phyloP scores from a whole-genome alignment of 2,329 filamentous ascomycete genomes.

The Ascochyta rabiei region DNA sequence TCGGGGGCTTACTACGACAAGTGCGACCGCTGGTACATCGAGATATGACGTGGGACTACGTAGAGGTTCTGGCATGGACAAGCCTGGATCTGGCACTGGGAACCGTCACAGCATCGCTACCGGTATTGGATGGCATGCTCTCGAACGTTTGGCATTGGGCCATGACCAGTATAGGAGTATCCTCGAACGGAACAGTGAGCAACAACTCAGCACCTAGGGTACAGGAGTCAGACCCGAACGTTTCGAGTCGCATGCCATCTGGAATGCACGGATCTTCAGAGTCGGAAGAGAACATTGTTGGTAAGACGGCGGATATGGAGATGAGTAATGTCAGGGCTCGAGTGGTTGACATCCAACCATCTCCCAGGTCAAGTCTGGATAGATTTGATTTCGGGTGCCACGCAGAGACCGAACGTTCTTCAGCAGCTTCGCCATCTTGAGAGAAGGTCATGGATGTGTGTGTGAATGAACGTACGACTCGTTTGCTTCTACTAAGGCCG shows the following conservation, averaged over 20 bases:
- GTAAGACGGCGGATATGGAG: not conserved
- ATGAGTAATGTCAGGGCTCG: not conserved
- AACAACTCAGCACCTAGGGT: not conserved
- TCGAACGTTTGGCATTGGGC: not conserved
- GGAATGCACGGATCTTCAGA: not conserved
- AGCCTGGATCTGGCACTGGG: not conserved
- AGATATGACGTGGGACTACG: no score
- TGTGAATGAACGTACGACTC: no score
- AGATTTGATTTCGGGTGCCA: not conserved
- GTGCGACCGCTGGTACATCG: no score
- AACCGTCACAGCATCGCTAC: not conserved
- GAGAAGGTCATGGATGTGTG: no score
- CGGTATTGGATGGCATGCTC: not conserved
- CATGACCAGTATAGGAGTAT: not conserved
- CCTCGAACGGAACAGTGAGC: not conserved
- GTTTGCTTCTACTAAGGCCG: no score
- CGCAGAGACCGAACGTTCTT: not conserved
- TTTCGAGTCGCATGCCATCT: not conserved
- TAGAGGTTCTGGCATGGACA: not conserved
- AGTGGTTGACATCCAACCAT: not conserved
- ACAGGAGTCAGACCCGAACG: not conserved
- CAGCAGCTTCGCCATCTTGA: not conserved
- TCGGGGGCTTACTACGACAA: no score
- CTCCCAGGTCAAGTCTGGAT: not conserved
- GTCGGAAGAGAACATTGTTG: not conserved